A percentile compares a stretch with the other conserved stretches of the same genome.
phyloP scores from a whole-genome alignment of 1,284 basidiomycete species.

The Cystobasidium slooffiae region DNA sequence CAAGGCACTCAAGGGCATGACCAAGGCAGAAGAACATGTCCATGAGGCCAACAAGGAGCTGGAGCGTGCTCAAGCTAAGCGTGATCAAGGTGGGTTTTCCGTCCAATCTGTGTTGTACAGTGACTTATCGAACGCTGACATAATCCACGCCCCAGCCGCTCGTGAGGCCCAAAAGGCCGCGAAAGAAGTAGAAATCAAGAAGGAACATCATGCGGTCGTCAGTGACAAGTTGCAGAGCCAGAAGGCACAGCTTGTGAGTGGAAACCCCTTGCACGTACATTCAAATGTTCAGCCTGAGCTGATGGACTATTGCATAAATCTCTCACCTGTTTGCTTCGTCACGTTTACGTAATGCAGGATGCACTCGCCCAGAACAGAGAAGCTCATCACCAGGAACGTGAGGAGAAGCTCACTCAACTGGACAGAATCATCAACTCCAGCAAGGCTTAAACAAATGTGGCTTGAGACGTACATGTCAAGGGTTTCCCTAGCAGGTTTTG shows the following conservation, averaged over 20 bases:
- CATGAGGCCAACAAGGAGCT: slow-evolving; percentile 36
- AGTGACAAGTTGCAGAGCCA: slow-evolving; percentile 11
- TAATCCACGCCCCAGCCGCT: background rate
- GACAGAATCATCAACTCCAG: slow-evolving; percentile 30
- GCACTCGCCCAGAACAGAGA: slow-evolving; percentile 23
- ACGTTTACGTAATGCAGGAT: slow-evolving; percentile 7
- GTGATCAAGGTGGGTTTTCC: slow-evolving; percentile 42
- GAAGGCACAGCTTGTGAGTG: slow-evolving; percentile 33
- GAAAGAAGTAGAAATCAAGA: slow-evolving; percentile 39
- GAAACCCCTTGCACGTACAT: no score
- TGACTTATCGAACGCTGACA: no score
- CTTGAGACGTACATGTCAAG: no score
- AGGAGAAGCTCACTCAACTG: slow-evolving; percentile 8
- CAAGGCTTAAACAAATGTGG: slow-evolving; percentile 12
- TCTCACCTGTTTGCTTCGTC: no score
- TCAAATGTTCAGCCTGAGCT: no score
- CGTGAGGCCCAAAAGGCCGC: slow-evolving; percentile 24
- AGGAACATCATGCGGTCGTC: slow-evolving; percentile 31
- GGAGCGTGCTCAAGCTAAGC: slow-evolving; percentile 39
- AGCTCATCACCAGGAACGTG: background rate
- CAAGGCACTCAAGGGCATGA: slow-evolving; percentile 30
- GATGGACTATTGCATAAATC: no score
- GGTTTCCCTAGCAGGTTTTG: no score
- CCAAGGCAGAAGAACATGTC: slow-evolving; percentile 1
- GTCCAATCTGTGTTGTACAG: no score